phyloP scores from a whole-genome alignment of 345 rosid species.

The Pugionium cornutum region DNA sequence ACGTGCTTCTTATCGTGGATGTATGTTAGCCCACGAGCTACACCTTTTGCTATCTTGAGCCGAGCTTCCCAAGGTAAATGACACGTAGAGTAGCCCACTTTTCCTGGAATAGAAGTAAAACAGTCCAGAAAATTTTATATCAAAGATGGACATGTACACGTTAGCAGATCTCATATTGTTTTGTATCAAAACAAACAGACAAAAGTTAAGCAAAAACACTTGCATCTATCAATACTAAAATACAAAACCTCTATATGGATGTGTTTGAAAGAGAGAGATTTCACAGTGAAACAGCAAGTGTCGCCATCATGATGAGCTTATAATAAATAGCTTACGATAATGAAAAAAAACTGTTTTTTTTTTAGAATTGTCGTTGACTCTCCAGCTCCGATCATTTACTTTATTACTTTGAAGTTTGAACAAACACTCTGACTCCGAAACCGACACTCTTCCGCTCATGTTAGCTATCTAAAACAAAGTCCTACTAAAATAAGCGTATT shows the following conservation, averaged over 20 bases:
- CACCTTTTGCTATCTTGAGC: slow-evolving; percentile 50
- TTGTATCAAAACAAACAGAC: slow-evolving; percentile 23
- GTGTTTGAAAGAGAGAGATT: slow-evolving; percentile 20
- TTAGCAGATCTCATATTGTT: slow-evolving; percentile 4
- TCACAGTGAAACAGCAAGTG: slow-evolving; percentile 2
- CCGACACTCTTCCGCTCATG: slow-evolving; percentile 44
- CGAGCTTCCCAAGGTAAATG: slow-evolving; percentile 87
- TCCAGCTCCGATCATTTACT: slow-evolving; percentile 49
- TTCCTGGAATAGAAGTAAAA: slow-evolving; percentile 49
- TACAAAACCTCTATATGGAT: slow-evolving; percentile 26
- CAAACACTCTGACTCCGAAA: slow-evolving; percentile 55
- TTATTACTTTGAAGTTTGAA: slow-evolving; percentile 44
- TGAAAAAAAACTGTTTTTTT: slow-evolving; percentile 11
- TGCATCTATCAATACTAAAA: slow-evolving; percentile 27
- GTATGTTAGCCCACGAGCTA: slow-evolving; percentile 76
- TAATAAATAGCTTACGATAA: slow-evolving; percentile 40
- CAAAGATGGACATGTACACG: background rate
- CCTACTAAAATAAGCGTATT: slow-evolving; percentile 40
- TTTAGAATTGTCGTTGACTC: slow-evolving; percentile 52
- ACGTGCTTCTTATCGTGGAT: slow-evolving; percentile 90
- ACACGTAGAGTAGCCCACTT: slow-evolving; percentile 80
- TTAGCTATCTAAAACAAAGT: slow-evolving; percentile 5
- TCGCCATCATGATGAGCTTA: slow-evolving; percentile 43
- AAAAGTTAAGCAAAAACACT: slow-evolving; percentile 23
- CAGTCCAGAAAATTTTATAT: background rate